Percentiles rank a stretch among this genome's conserved stretches.
Evolutionary conservation across 1,284 basidiomycete genomes (phyloP).

Genomic region (Naganishia cerealis): DNA sequence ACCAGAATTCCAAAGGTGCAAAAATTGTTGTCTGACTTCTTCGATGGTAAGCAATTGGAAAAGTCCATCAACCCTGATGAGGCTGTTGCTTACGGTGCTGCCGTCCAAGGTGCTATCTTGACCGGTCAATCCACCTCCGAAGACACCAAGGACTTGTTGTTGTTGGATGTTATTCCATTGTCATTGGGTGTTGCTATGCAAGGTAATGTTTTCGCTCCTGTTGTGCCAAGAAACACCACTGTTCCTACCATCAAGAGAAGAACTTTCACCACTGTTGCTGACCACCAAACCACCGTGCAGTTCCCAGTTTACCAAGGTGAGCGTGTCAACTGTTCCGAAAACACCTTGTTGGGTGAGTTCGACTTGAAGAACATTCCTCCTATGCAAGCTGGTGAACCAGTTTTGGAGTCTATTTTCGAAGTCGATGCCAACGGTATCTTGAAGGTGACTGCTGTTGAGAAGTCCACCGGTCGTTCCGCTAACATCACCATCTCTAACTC

Average conservation of each 20-base stretch:
- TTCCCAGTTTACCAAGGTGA: conserved; percentile 99
- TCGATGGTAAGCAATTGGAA: conserved; percentile 94
- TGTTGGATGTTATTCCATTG: conserved; percentile 92
- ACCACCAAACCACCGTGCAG: conserved; percentile 96
- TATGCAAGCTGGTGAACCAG: conserved; percentile 77
- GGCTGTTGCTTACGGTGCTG: conserved; percentile 92
- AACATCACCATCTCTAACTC: conserved; percentile 82
- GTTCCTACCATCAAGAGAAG: conserved; percentile 96
- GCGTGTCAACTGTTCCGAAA: conserved; percentile 94
- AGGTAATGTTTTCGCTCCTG: conserved; percentile 93
- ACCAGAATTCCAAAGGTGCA: conserved; percentile 99
- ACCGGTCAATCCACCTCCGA: conserved; percentile 95
- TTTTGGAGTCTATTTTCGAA: conserved; percentile 89
- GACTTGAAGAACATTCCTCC: conserved; percentile 95
- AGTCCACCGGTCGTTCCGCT: conserved; percentile 91
- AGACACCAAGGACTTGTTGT: conserved; percentile 88
- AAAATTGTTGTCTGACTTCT: conserved; percentile 95
- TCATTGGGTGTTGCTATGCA: conserved; percentile 98
- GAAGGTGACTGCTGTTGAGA: conserved; percentile 91
- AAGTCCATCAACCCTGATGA: conserved; percentile 98
- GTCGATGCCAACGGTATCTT: conserved; percentile 92
- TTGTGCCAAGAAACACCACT: conserved; percentile 94
- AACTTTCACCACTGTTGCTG: conserved; percentile 94
- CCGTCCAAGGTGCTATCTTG: conserved; percentile 93
- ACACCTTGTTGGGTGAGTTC: conserved; percentile 93